Evolutionary conservation across 1,139 yeast genomes (phyloP).

Genomic region (Saccharomyces hybrid): DNA sequence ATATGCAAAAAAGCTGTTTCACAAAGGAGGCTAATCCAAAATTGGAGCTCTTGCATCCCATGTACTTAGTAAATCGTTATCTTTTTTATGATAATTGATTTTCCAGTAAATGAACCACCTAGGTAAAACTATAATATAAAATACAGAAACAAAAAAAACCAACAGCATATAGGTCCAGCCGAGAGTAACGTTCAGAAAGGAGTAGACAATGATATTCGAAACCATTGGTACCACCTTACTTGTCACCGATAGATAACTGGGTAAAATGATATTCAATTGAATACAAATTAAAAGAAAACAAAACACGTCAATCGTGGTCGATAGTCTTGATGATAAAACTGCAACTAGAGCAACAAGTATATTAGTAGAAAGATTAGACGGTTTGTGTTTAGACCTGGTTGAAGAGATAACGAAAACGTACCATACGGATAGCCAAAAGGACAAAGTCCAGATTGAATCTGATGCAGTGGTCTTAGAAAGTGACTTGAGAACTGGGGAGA

Average conservation of each 20-base stretch:
- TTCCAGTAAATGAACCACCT: slow-evolving; percentile 29
- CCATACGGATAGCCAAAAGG: slow-evolving; percentile 66
- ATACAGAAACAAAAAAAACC: slow-evolving; percentile 13
- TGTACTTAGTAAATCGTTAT: slow-evolving; percentile 19
- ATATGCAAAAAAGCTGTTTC: neutral
- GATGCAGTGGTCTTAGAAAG: slow-evolving; percentile 83
- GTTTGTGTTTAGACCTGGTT: slow-evolving; percentile 8
- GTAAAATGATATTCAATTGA: slow-evolving; percentile 28
- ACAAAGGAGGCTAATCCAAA: slow-evolving; percentile 12
- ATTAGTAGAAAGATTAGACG: slow-evolving; percentile 70
- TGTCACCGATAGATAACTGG: slow-evolving; percentile 18
- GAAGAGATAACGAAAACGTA: slow-evolving; percentile 39
- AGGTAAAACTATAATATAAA: slow-evolving; percentile 21
- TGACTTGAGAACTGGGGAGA: slow-evolving; percentile 86
- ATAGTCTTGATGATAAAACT: slow-evolving; percentile 77
- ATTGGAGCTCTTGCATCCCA: slow-evolving; percentile 31
- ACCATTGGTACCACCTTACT: slow-evolving; percentile 6
- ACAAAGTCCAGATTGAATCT: slow-evolving; percentile 91
- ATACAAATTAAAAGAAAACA: slow-evolving; percentile 43
- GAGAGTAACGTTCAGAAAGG: slow-evolving; percentile 19
- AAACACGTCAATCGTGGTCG: slow-evolving; percentile 69
- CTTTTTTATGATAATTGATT: slow-evolving; percentile 23
- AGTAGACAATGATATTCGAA: slow-evolving; percentile 22
- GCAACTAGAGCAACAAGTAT: slow-evolving; percentile 80
- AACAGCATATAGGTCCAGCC: slow-evolving; percentile 22